Conservation (phyloP, 1,284 basidiomycete genomes). For the Puccinia hordei region DNA sequence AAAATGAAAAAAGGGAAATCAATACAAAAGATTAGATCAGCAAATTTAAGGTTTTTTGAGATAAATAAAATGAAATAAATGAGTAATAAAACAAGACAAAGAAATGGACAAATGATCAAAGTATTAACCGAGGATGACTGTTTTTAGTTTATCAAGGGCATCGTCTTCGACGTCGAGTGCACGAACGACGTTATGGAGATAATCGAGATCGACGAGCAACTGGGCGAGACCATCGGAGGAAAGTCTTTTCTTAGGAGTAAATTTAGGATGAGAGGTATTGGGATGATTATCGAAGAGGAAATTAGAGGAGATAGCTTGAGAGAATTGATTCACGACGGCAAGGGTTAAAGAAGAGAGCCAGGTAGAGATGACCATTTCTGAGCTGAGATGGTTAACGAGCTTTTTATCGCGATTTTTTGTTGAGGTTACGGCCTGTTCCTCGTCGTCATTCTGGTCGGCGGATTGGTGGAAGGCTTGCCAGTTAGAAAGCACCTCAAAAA, state of each 20-base stretch:
- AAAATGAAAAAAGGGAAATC: no score
- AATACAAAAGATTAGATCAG: no score
- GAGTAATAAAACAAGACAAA: not conserved
- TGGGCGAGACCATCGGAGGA: constrained; percentile 66
- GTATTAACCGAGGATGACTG: not conserved
- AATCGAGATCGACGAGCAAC: constrained; percentile 81
- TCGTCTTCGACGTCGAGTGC: constrained; percentile 83
- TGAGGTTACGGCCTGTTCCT: constrained; percentile 60
- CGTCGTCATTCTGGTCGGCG: constrained; percentile 55
- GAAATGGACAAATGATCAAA: not conserved
- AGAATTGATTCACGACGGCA: constrained; percentile 65
- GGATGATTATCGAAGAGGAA: constrained; percentile 66
- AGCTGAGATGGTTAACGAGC: constrained; percentile 55
- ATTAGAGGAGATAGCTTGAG: constrained; percentile 63
- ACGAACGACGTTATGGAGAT: constrained; percentile 84
- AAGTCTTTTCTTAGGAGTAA: not conserved
- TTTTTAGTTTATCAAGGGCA: constrained; percentile 64
- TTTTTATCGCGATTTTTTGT: constrained; percentile 55
- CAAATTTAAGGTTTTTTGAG: no score
- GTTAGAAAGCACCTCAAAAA: constrained; percentile 61
- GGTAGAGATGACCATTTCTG: constrained; percentile 78
- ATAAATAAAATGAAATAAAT: not conserved
- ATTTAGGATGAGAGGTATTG: constrained; percentile 63
- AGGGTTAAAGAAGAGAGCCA: constrained; percentile 88
- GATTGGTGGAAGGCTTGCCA: constrained; percentile 39